Base-by-base conservation (phyloP, 2,329 filamentous ascomycete species). In the Xylariaceae sp. region DNA sequence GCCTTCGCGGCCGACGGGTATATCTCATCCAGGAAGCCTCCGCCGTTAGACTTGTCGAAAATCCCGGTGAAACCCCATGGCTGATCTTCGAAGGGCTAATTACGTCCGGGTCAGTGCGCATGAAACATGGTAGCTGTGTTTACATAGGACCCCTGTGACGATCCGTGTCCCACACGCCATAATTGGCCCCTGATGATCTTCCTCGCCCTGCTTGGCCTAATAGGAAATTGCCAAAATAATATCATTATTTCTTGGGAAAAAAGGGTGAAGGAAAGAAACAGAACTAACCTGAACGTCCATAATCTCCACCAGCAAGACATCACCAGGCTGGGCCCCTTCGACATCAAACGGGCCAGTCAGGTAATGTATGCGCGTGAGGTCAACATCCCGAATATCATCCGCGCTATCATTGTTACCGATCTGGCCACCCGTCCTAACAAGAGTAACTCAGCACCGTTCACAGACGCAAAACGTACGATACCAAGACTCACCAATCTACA, bases 41-140 rank as follows among this genome's bases (percentile, higher is more conserved):
- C 92, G 4, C 92, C 92, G 67, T 96, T 96, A 13, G 86, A 76
- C 65, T 84, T 87, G 56, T 87, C 80, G 69, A 97, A 96, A 4
- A 94, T 76, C 7, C 91, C 91, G 0, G 89, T 93, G 73, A 96
- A 96, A 0, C 92, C 92, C 92, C 92, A 96, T 0, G 91, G 91
- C 59, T 88, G 84, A 35, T 94, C 85, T 63, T 93, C 81, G 65
- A 96, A 86, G 0, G 92, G 92, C 76, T 97, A 45, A 44, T 35
- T 11, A 44, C 50, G 4, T 13, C 35, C 50, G 5, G 4, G 57
- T 63, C n/a, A 62, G 53, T 45, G 8, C n/a, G 23, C 51, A 48
- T 44, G 6, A 17, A 3, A 2, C 15, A 30, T 55, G 30, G 7
- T 15, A 5, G 17, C 8, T n/a, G 13, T 4, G 42, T 11, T n/a